Evolutionary conservation across 2,329 filamentous ascomycete genomes (phyloP).

Genomic region (Escovopsis weberi): DNA sequence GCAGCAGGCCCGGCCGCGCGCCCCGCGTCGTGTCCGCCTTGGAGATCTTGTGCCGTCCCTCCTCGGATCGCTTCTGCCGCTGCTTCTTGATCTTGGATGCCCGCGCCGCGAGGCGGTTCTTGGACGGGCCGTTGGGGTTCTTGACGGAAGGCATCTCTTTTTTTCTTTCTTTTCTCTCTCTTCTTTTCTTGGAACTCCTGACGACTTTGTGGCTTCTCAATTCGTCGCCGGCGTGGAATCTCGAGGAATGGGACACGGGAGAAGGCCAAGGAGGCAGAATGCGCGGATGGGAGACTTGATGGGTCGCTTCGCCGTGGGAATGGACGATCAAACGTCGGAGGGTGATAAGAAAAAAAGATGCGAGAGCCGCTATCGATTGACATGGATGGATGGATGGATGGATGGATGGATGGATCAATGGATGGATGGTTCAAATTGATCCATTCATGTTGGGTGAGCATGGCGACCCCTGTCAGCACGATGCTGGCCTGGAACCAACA

Average conservation of each 20-base stretch:
- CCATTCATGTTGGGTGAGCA: too few relatives aligned
- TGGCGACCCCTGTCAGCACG: too few relatives aligned
- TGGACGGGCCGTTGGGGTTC: constrained; percentile 42
- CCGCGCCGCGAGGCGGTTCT: constrained; percentile 35
- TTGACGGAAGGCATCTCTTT: constrained; percentile 23
- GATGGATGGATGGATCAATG: too few relatives aligned
- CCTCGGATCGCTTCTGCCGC: constrained; percentile 26
- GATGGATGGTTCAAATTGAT: too few relatives aligned
- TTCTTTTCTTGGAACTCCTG: too few relatives aligned
- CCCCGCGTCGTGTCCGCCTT: constrained; percentile 32
- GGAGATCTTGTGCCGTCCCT: constrained; percentile 23
- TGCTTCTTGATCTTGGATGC: constrained; percentile 29
- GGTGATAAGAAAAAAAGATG: constrained; percentile 1
- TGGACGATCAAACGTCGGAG: neutral
- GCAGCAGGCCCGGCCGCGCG: constrained; percentile 36
- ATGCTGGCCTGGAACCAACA: too few relatives aligned
- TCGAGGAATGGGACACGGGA: too few relatives aligned
- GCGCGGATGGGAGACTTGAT: too few relatives aligned
- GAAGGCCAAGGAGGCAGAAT: too few relatives aligned
- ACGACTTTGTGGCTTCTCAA: too few relatives aligned
- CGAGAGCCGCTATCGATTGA: neutral
- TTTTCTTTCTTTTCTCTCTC: too few relatives aligned
- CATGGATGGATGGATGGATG: neutral
- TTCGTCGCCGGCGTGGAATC: too few relatives aligned
- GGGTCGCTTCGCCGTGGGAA: neutral